Base-by-base conservation (phyloP, 257 asterid species). In the Solanum sejunctum region DNA sequence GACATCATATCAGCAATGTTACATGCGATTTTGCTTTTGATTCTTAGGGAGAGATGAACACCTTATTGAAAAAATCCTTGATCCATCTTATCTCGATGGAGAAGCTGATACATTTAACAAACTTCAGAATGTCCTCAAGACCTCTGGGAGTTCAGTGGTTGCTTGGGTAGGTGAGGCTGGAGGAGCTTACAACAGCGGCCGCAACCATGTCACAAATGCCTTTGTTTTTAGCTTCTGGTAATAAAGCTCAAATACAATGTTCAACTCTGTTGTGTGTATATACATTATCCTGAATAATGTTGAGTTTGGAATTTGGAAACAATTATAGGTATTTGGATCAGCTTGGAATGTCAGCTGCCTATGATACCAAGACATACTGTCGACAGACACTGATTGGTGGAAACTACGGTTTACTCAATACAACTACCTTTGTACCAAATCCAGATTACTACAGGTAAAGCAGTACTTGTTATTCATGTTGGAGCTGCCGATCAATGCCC, bases 81-180 rank as follows among this genome's bases (percentile, higher is more conserved):
- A 93, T 85, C 93, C 98, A 49, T 83, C 92, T 17, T 88, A 86
- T 91, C 98, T 95, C 17, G 92, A 91, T 45, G 88, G 86, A 28
- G 94, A 88, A 84, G 93, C 87, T 1, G 80, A 49, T 32, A 89
- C 89, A 72, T 92, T 92, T 69, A 85, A 70, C 72, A 82, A 83
- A 75, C 92, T 93, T 63, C 87, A 88, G 32, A 75, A 86, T 49
- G 11, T 84, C 1, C 81, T 95, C 84, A 87, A 85, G 86, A 72
- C 75, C 15, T 92, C 98, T 2, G 84, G 47, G 58, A 90, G 88
- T 85, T 60, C 88, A 2, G 97, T 92, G 8, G 72, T 84, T 18
- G 92, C 95, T 12, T 94, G 98, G 97, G 97, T 94, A 88, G 93
- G 97, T 57, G 98, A 94, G 87, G 86, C 97, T 3, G 98, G 98